Conservation (phyloP, 257 asterid genomes). For the Coffea canephora region DNA sequence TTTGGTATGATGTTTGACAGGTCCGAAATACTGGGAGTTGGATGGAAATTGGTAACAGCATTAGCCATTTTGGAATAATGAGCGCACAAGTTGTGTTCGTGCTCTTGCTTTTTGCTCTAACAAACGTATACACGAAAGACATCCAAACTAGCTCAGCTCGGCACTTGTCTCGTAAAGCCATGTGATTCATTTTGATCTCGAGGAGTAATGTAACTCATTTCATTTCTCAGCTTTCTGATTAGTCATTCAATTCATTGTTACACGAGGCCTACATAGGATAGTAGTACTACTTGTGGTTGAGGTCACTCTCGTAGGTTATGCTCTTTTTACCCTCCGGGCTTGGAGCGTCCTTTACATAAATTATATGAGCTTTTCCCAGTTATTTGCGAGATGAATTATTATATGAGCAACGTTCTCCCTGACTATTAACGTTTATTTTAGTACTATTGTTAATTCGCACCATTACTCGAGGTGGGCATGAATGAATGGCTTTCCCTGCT, state of each 20-base stretch:
- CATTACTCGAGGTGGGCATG: no score
- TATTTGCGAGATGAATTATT: no score
- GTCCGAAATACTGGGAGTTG: constrained; percentile 92
- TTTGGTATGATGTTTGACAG: constrained; percentile 34
- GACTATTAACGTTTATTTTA: no score
- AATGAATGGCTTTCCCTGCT: no score
- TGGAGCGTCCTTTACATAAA: no score
- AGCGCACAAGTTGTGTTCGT: constrained; percentile 97
- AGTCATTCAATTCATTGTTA: neutral
- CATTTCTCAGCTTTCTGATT: neutral
- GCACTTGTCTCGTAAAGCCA: constrained; percentile 50
- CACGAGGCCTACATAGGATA: neutral
- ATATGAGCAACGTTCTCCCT: no score
- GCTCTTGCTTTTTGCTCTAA: constrained; percentile 71
- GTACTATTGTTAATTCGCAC: no score
- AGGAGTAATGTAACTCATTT: neutral
- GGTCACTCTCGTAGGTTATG: no score
- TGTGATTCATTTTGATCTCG: constrained; percentile 29
- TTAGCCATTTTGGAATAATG: constrained; percentile 97
- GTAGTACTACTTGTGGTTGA: neutral
- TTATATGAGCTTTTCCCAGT: no score
- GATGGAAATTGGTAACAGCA: constrained; percentile 99
- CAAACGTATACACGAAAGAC: constrained; percentile 74
- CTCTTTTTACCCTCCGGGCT: no score
- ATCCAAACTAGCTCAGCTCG: constrained; percentile 50